Evolutionary conservation across 306 rosid genomes (phyloP).

Genomic region (Notholithocarpus densiflorus): DNA sequence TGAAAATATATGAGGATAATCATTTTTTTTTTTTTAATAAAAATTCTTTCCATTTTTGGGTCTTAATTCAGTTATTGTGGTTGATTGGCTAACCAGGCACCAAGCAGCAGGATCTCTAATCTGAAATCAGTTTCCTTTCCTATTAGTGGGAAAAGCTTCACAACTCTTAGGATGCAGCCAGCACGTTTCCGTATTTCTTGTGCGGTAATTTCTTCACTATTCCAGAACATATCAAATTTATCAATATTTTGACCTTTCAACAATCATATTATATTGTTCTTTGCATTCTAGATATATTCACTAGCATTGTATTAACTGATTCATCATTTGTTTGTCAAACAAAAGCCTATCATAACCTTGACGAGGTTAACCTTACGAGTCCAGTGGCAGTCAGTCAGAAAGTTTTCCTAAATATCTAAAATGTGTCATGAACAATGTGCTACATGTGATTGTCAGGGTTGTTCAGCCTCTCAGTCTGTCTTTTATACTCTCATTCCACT

Average conservation of each 20-base stretch:
- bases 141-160: constrained; percentile 46
- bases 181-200: constrained; percentile 54
- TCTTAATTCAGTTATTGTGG: constrained; percentile 16
- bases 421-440: not conserved
- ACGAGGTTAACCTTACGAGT: not conserved
- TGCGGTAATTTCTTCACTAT: constrained; percentile 47
- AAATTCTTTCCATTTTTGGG: not conserved
- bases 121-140: constrained; percentile 61
- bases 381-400: not conserved
- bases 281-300: not conserved
- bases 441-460: not conserved
- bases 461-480: not conserved
- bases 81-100: constrained; percentile 45
- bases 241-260: not conserved
- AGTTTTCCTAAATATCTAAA: not conserved
- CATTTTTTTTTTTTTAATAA: not conserved
- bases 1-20: not conserved
- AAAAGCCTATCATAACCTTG: not conserved
- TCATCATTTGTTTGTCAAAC: not conserved
- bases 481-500: not conserved
- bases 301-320: not conserved
- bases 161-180: constrained; percentile 43
- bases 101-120: constrained; percentile 36
- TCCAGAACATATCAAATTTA: not conserved
- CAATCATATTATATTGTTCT: not conserved